Evolutionary conservation across 1,284 basidiomycete genomes (phyloP).

Genomic region (Austroboletus rostrupii): DNA sequence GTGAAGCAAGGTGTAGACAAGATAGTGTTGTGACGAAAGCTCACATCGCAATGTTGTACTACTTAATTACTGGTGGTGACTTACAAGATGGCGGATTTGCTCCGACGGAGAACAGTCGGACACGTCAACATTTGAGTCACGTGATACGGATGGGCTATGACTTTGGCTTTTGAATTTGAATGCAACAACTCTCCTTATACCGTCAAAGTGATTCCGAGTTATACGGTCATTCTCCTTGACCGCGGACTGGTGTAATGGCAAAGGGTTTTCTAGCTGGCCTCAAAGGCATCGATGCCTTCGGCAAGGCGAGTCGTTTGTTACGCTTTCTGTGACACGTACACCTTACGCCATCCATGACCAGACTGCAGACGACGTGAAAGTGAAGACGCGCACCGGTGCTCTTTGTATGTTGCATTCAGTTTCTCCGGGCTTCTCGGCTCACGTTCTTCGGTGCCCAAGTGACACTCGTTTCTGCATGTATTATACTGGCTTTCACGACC

Average conservation of each 20-base stretch:
- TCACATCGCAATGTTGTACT: not conserved
- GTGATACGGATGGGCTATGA: constrained; percentile 9
- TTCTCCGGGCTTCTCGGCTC: not conserved
- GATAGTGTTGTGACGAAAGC: constrained; percentile 46
- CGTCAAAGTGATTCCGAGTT: constrained; percentile 27
- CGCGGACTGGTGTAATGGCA: constrained; percentile 49
- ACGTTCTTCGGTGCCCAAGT: constrained; percentile 48
- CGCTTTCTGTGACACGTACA: constrained; percentile 7
- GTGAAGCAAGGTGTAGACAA: constrained; percentile 86
- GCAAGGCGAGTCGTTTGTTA: constrained; percentile 64
- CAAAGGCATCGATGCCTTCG: constrained; percentile 94
- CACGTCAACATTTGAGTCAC: constrained; percentile 26
- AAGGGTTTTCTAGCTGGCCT: constrained; percentile 70
- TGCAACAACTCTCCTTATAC: constrained; percentile 11
- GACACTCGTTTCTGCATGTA: constrained; percentile 86
- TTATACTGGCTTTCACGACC: constrained; percentile 87
- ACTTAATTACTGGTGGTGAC: not conserved
- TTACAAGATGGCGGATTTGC: not conserved
- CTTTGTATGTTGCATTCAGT: constrained; percentile 56
- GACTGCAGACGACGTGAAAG: constrained; percentile 98
- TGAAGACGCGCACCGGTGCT: constrained; percentile 92
- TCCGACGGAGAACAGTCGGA: constrained; percentile 6
- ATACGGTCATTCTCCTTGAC: constrained; percentile 28
- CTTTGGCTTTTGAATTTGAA: not conserved
- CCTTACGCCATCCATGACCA: constrained; percentile 33